Conservation (phyloP, 148 eudicot genomes). For the Selenicereus undatus region DNA sequence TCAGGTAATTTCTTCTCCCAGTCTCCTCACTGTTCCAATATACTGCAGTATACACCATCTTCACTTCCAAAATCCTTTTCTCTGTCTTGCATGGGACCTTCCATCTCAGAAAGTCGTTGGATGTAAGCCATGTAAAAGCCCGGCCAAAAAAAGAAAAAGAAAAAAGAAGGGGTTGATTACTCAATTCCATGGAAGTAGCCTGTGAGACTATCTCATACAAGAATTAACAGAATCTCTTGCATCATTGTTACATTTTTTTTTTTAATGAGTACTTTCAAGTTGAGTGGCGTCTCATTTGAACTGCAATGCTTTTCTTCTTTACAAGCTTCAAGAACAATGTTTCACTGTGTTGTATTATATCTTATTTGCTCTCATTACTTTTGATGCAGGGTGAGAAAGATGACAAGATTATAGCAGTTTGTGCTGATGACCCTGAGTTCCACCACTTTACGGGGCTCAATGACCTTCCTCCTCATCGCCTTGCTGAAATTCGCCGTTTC, state of each 20-base stretch:
- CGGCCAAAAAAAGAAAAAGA: too few species aligned
- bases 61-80: background rate
- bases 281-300: background rate
- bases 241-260: too few species aligned
- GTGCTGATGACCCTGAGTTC: conserved; percentile 93
- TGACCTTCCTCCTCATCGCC: conserved; percentile 90
- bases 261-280: too few species aligned
- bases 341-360: background rate
- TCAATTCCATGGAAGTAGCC: too few species aligned
- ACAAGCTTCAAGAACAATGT: background rate
- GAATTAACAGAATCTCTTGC: too few species aligned
- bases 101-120: too few species aligned
- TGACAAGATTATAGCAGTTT: conserved; percentile 93
- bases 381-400: conserved; percentile 75
- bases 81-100: too few species aligned
- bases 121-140: too few species aligned
- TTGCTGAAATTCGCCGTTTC: conserved; percentile 86
- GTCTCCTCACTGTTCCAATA: too few species aligned
- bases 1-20: conserved; percentile 45
- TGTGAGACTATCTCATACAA: too few species aligned
- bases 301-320: too few species aligned
- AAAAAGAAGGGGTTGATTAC: too few species aligned
- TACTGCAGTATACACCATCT: background rate
- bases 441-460: conserved; percentile 65
- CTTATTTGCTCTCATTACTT: background rate